phyloP scores from a whole-genome alignment of 140 eudicot species.

The Stevia rebaudiana region DNA sequence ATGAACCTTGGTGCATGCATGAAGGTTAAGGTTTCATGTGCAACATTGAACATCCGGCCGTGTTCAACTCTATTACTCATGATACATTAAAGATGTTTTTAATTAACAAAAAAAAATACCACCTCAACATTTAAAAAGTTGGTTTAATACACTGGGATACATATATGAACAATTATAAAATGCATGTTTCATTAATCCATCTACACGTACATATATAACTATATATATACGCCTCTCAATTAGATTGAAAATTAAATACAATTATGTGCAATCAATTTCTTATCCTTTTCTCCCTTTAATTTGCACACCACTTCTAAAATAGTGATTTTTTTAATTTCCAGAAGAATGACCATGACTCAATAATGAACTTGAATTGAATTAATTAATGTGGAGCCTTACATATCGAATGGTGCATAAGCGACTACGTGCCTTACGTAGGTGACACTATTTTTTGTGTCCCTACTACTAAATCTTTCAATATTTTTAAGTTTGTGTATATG shows the following conservation, averaged over 20 bases:
- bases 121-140: no score
- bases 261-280: not conserved
- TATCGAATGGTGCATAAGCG: constrained; percentile 18
- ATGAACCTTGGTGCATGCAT: no score
- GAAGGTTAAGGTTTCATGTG: no score
- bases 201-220: no score
- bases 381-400: constrained; percentile 8
- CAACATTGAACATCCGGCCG: no score
- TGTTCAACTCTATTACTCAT: no score
- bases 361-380: not conserved
- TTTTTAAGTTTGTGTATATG: not conserved
- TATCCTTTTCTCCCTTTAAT: not conserved
- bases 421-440: constrained; percentile 24
- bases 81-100: no score
- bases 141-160: no score
- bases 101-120: no score
- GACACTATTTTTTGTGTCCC: constrained; percentile 19
- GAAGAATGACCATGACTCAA: not conserved
- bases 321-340: not conserved
- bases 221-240: not conserved
- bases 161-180: no score
- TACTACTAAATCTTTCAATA: not conserved
- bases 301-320: not conserved
- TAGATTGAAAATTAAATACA: no score
- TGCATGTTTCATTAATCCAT: no score